phyloP scores from a whole-genome alignment of 2,329 filamentous ascomycete species.

The Fusarium palustre region DNA sequence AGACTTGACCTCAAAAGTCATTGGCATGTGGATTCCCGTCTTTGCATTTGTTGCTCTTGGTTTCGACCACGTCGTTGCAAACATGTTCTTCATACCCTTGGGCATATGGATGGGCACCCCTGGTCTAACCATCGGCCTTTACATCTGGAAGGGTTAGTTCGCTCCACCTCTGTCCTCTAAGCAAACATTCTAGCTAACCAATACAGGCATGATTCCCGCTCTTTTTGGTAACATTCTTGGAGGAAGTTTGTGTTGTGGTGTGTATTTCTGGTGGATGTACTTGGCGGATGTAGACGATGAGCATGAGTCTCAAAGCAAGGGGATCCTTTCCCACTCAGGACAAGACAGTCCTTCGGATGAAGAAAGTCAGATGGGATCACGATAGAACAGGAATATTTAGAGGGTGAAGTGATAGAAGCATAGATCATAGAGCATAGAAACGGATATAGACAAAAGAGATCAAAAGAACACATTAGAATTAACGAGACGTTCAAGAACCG shows the following conservation, averaged over 20 bases:
- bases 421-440: background rate
- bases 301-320: background rate
- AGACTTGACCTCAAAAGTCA: slow-evolving; percentile 65
- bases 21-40: slow-evolving; percentile 67
- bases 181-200: background rate
- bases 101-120: slow-evolving; percentile 62
- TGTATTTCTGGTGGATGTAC: slow-evolving; percentile 49
- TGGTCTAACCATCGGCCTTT: slow-evolving; percentile 59
- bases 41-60: slow-evolving; percentile 66
- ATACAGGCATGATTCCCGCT: slow-evolving; percentile 59
- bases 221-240: slow-evolving; percentile 67
- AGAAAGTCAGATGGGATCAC: slow-evolving; percentile 26
- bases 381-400: background rate
- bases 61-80: slow-evolving; percentile 68
- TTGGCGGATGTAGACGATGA: slow-evolving; percentile 14
- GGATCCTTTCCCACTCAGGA: slow-evolving; percentile 6
- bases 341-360: slow-evolving; percentile 29
- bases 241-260: slow-evolving; percentile 64
- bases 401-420: rapidly evolving
- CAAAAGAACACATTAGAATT: background rate
- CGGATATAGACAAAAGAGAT: background rate
- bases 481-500: no score
- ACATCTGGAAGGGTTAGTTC: slow-evolving; percentile 65
- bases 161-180: rapidly evolving
- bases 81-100: slow-evolving; percentile 66